A percentile compares a stretch with the other conserved stretches of the same genome.
phyloP scores from a whole-genome alignment of 495 filamentous ascomycete species.

The Penicillium desertorum region DNA sequence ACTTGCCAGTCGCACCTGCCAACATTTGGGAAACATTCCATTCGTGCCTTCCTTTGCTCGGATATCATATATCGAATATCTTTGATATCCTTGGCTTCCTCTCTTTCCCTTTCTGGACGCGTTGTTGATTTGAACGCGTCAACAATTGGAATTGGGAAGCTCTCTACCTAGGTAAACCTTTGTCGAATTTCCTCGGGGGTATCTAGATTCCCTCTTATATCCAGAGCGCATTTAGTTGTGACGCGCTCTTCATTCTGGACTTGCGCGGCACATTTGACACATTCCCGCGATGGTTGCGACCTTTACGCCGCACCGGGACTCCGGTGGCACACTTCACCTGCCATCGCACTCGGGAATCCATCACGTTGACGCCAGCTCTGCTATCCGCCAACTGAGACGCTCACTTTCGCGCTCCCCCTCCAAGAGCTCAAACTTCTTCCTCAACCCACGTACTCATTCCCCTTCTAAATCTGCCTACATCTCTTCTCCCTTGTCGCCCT shows the following conservation, averaged over 20 bases:
- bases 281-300: constrained; percentile 48
- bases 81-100: not conserved
- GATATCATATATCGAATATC: not conserved
- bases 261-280: constrained; percentile 22
- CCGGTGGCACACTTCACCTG: constrained; percentile 77
- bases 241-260: constrained; percentile 22
- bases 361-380: constrained; percentile 72
- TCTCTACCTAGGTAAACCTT: not conserved
- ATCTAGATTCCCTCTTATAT: not conserved
- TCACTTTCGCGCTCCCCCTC: constrained; percentile 87
- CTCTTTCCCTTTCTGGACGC: not conserved
- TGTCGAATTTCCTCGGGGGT: not conserved
- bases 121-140: constrained; percentile 8
- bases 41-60: constrained; percentile 4
- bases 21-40: constrained; percentile 8
- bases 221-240: not conserved
- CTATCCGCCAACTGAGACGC: constrained; percentile 74
- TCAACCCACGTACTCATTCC: constrained; percentile 55
- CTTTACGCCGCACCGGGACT: constrained; percentile 57
- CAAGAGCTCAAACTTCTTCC: constrained; percentile 67
- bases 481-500: constrained; percentile 53
- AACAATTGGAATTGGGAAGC: not conserved
- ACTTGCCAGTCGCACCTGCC: constrained; percentile 9
- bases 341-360: constrained; percentile 79
- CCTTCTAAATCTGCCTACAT: constrained; percentile 50